These are phyloP conservation scores for Daldinia bambusicola DNA, from an alignment of 495 filamentous ascomycete species.

Conservation along the genomic window DNA sequence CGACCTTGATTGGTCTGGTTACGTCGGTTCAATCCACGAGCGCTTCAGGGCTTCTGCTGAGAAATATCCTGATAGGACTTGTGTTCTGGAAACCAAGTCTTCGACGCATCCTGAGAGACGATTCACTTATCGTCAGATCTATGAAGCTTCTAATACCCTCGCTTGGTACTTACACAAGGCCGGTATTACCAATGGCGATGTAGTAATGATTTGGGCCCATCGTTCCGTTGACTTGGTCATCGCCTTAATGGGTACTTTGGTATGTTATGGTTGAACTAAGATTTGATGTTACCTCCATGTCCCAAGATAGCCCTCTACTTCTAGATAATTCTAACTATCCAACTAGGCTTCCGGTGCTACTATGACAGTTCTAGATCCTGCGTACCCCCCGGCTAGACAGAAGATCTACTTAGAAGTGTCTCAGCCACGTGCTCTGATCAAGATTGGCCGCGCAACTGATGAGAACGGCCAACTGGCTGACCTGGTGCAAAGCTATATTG, in stretches of 20 bases:
- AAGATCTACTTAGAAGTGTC: slow-evolving; percentile 93
- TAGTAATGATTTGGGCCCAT: slow-evolving; percentile 93
- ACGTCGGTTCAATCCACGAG: slow-evolving; percentile 79
- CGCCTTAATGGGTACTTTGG: slow-evolving; percentile 69
- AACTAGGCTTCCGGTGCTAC: slow-evolving; percentile 68
- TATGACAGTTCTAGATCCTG: slow-evolving; percentile 86
- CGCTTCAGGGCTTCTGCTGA: slow-evolving; percentile 68
- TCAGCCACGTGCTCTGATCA: slow-evolving; percentile 78
- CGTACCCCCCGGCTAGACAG: slow-evolving; percentile 88
- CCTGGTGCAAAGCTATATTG: slow-evolving; percentile 77
- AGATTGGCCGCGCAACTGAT: slow-evolving; percentile 80
- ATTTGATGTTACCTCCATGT: background rate
- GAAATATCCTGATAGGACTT: slow-evolving; percentile 78
- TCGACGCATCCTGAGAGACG: slow-evolving; percentile 65
- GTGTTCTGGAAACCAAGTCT: slow-evolving; percentile 84
- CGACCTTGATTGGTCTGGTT: slow-evolving; percentile 85
- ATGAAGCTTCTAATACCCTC: slow-evolving; percentile 83
- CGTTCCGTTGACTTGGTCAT: slow-evolving; percentile 79
- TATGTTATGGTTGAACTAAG: slow-evolving; percentile 25
- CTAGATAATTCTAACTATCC: slow-evolving; percentile 18
- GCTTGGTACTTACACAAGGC: slow-evolving; percentile 78
- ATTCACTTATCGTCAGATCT: slow-evolving; percentile 91
- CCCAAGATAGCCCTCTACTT: slow-evolving; percentile 10
- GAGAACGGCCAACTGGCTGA: slow-evolving; percentile 77
- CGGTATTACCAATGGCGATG: slow-evolving; percentile 82